phyloP scores from a whole-genome alignment of 129 eudicot species.

The Flaveria robusta region DNA sequence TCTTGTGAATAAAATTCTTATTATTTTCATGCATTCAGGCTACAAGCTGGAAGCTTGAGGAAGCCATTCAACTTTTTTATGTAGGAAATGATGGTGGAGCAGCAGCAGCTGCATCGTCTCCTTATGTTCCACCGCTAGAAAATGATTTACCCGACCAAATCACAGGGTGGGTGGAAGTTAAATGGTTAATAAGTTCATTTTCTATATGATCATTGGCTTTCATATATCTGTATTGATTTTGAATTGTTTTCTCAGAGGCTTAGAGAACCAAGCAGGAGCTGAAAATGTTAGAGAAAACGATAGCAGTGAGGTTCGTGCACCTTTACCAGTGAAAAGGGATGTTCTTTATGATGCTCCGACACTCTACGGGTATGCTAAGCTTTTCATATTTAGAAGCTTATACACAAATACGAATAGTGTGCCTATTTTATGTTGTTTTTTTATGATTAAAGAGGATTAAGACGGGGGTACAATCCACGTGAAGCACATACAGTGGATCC shows the following conservation, averaged over 20 bases:
- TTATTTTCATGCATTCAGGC: conserved; percentile 51
- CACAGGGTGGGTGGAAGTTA: conserved; percentile 45
- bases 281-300: too few species aligned
- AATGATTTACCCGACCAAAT: conserved; percentile 48
- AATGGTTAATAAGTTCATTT: neutral
- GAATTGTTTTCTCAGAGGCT: conserved; percentile 38
- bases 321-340: conserved; percentile 92
- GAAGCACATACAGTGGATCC: conserved; percentile 80
- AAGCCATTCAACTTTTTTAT: conserved; percentile 87
- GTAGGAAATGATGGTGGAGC: conserved; percentile 71
- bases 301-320: conserved; percentile 72
- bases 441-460: conserved; percentile 43
- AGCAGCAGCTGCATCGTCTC: conserved; percentile 45
- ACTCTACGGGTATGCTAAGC: conserved; percentile 58
- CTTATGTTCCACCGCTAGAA: conserved; percentile 45
- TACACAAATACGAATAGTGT: conserved; percentile 7
- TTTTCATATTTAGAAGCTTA: conserved; percentile 8
- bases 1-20: neutral
- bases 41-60: conserved; percentile 97
- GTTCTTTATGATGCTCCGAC: conserved; percentile 79
- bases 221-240: neutral
- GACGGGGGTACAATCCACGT: conserved; percentile 55
- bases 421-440: neutral
- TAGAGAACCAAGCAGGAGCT: conserved; percentile 37
- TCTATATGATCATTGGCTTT: neutral